These are phyloP conservation scores for Collybiopsis luxurians DNA, from an alignment of 768 basidiomycete species.

Conservation along the genomic window DNA sequence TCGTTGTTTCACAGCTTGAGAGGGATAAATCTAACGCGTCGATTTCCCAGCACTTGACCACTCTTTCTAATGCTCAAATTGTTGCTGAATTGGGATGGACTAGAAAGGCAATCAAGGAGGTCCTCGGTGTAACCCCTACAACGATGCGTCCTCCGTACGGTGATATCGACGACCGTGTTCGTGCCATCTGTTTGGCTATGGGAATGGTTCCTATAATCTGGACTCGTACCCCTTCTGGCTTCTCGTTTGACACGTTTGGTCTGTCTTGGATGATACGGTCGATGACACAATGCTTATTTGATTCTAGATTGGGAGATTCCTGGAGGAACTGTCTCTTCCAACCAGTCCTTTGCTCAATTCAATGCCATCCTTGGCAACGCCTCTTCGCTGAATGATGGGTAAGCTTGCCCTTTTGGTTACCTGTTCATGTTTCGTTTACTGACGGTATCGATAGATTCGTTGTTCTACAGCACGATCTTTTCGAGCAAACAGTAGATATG, in stretches of 20 bases:
- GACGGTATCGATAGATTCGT: slow-evolving; percentile 58
- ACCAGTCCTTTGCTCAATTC: slow-evolving; percentile 66
- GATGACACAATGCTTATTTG: neutral
- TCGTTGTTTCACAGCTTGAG: slow-evolving; percentile 12
- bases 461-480: slow-evolving; percentile 88
- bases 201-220: slow-evolving; percentile 89
- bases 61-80: slow-evolving; percentile 75
- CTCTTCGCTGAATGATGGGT: slow-evolving; percentile 58
- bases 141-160: slow-evolving; percentile 82
- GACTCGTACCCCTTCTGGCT: slow-evolving; percentile 59
- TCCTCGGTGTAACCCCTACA: slow-evolving; percentile 74
- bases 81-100: slow-evolving; percentile 96
- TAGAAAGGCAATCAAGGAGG: slow-evolving; percentile 74
- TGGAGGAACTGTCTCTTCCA: slow-evolving; percentile 66
- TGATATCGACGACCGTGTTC: slow-evolving; percentile 92
- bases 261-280: slow-evolving; percentile 4
- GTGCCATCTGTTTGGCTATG: slow-evolving; percentile 88
- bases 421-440: neutral
- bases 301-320: slow-evolving; percentile 84
- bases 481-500: slow-evolving; percentile 81
- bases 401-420: slow-evolving; percentile 15
- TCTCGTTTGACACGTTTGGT: slow-evolving; percentile 75
- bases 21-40: slow-evolving; percentile 5
- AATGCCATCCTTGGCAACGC: slow-evolving; percentile 72
- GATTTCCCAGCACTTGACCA: slow-evolving; percentile 51